A percentile compares a stretch with the other conserved stretches of the same genome.
These are phyloP conservation scores for Cornus florida DNA, from an alignment of 148 eudicot genomes.

Conservation along the genomic window DNA sequence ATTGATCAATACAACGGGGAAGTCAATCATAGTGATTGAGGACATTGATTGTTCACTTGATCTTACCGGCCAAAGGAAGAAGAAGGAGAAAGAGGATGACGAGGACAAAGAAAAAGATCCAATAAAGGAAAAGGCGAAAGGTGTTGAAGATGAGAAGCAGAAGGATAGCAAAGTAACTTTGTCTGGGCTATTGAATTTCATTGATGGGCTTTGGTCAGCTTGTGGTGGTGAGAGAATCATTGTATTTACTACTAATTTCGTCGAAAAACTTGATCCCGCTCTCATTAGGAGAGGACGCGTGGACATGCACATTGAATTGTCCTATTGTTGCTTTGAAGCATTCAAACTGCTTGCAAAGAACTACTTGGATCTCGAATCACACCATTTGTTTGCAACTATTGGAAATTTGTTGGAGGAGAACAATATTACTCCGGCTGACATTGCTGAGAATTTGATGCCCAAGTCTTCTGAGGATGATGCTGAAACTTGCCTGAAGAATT, in stretches of 20 bases:
- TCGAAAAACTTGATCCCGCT: constrained; percentile 32
- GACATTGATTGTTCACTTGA: constrained; percentile 50
- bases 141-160: background rate
- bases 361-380: constrained; percentile 10
- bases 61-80: constrained; percentile 24
- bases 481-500: background rate
- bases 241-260: constrained; percentile 29
- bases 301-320: constrained; percentile 30
- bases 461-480: background rate
- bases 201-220: constrained; percentile 33
- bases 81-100: background rate
- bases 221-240: constrained; percentile 29
- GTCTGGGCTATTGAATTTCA: constrained; percentile 29
- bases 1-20: constrained; percentile 33
- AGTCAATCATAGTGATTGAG: constrained; percentile 39
- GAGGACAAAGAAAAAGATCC: constrained; percentile 13
- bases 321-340: constrained; percentile 25
- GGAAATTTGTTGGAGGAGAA: constrained; percentile 6
- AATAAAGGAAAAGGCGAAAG: constrained; percentile 1
- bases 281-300: constrained; percentile 27
- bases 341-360: constrained; percentile 27
- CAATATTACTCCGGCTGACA: constrained; percentile 9
- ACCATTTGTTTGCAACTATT: constrained; percentile 17
- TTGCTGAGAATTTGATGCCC: constrained; percentile 10
- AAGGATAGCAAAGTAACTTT: constrained; percentile 26